phyloP scores from a whole-genome alignment of 805 yeast genomes.

The Starmerella vaccinii region DNA sequence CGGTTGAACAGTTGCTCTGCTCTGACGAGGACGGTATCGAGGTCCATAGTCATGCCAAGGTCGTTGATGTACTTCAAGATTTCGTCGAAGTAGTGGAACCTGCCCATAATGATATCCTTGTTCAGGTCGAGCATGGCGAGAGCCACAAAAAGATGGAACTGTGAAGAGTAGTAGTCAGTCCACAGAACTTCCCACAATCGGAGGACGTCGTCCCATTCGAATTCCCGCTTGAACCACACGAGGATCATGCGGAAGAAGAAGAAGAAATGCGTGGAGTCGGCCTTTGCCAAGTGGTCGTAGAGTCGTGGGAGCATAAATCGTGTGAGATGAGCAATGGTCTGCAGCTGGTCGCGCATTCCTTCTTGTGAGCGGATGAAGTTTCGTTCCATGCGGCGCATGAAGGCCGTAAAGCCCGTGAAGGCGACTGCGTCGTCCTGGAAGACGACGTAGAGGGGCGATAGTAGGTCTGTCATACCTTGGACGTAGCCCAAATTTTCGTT shows the following conservation, averaged over 20 bases:
- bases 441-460: constrained; percentile 68
- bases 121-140: constrained; percentile 82
- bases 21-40: constrained; percentile 68
- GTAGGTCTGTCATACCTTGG: constrained; percentile 93
- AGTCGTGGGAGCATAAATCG: constrained; percentile 82
- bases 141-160: constrained; percentile 79
- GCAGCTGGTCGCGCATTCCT: constrained; percentile 86
- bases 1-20: constrained; percentile 74
- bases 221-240: constrained; percentile 92
- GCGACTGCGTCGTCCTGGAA: constrained; percentile 61
- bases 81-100: constrained; percentile 74
- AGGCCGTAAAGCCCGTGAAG: constrained; percentile 79
- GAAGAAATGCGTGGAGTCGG: constrained; percentile 82
- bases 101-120: constrained; percentile 63
- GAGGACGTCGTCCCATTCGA: constrained; percentile 64
- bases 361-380: constrained; percentile 84
- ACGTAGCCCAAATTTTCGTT: constrained; percentile 84
- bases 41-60: constrained; percentile 60
- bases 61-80: constrained; percentile 89
- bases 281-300: constrained; percentile 69
- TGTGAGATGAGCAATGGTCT: constrained; percentile 70
- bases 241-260: constrained; percentile 91
- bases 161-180: constrained; percentile 79
- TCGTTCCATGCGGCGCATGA: constrained; percentile 92
- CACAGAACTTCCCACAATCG: constrained; percentile 86